Conservation (phyloP, 1,284 basidiomycete genomes). For the Leccinum fuscescens region DNA sequence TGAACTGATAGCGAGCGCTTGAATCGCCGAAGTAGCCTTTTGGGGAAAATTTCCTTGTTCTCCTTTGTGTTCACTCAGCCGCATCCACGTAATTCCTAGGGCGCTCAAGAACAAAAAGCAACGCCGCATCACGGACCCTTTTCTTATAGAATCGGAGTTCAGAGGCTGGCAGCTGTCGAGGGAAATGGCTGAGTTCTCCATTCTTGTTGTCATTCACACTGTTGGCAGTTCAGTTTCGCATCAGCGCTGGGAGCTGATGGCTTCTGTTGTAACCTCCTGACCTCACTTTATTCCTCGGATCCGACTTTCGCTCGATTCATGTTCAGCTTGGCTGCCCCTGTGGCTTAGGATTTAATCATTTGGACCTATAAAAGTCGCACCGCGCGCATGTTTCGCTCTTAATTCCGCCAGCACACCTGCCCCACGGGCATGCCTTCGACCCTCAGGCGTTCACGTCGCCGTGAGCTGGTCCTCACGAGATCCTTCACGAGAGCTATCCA, state of each 20-base stretch:
- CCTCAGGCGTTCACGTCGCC: constrained; percentile 38
- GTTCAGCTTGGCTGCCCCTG: constrained; percentile 25
- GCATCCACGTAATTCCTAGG: neutral
- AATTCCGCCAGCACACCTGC: constrained; percentile 12
- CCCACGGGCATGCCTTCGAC: constrained; percentile 35
- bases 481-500: constrained; percentile 37
- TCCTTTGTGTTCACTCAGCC: neutral
- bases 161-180: constrained; percentile 17
- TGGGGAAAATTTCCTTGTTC: neutral
- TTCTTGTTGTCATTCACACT: constrained; percentile 21
- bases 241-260: neutral
- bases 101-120: neutral
- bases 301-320: constrained; percentile 10
- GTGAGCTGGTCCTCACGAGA: constrained; percentile 35
- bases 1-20: neutral
- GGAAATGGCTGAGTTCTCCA: constrained; percentile 21
- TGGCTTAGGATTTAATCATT: constrained; percentile 25
- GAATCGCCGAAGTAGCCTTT: neutral
- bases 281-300: constrained; percentile 11
- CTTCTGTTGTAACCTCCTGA: constrained; percentile 12
- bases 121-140: neutral
- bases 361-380: constrained; percentile 31
- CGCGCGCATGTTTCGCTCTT: constrained; percentile 12
- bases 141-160: neutral
- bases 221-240: constrained; percentile 7